Evolutionary conservation across 352 stramenopile genomes (phyloP), one percentile per base, ranked within the genome.

Genomic region (Hyaloperonospora brassicae): DNA sequence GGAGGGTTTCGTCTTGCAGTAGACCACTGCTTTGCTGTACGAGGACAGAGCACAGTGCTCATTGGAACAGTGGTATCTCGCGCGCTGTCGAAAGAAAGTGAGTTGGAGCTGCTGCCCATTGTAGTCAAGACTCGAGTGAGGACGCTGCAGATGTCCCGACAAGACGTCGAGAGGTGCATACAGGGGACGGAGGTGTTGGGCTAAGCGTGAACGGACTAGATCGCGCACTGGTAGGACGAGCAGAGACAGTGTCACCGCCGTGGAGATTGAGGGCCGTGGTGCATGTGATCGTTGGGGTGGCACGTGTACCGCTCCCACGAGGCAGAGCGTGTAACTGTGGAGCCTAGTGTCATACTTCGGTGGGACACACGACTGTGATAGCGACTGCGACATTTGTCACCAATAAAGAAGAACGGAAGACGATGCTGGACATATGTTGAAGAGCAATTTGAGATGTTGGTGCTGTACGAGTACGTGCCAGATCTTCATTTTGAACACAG

Each of bases 21-120:
- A 51, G 96, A 99, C 72, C 97, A 99, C 66, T 99, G 96, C 67
- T 99, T 99, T 64, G 73, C 84, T 22, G 91, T 99, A 42, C 93
- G 94, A 45, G 97, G 97, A 10, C 95, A 98, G 61, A 96, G 97
- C 22, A 99, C 97, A 13, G 94, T 99, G 24, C 64, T 99, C 42
- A 99, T 97, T 17, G 97, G 97, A 39, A 92, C 79, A 0, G 87
- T 97, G 47, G 62, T 98, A 10, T 83, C 70, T 1, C 96, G 97
- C 36, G 70, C 59, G 17, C 47, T 97, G 1, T 41, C 56, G 4
- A 86, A 98, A 1, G 95, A 95, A 62, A 83, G 99, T 43, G 83
- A 87, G 14, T 72, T 99, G 21, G 94, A 98, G 57, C 81, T 99
- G 50, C 84, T 95, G 21, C 80, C 79, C 22, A 52, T 87, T 11